Conservation (phyloP, 352 stramenopile genomes). For the Peronospora destructor region DNA sequence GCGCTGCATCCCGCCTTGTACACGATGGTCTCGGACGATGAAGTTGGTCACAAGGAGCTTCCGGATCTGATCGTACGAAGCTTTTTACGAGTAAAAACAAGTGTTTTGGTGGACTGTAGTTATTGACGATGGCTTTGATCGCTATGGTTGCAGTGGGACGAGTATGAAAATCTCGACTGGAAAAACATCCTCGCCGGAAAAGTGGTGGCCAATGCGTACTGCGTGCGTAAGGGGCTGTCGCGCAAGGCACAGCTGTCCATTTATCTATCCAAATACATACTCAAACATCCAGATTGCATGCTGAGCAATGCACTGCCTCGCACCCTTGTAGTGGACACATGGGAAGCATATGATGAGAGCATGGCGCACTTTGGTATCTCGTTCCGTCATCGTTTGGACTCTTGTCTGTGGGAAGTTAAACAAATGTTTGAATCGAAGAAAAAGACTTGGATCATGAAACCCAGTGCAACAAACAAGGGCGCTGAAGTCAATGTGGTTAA, state of each 20-base stretch:
- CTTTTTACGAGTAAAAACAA: neutral
- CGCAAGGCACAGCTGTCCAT: conserved; percentile 66
- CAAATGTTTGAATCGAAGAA: conserved; percentile 38
- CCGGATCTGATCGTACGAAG: conserved; percentile 36
- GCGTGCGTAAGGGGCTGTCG: conserved; percentile 61
- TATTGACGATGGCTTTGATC: conserved; percentile 7
- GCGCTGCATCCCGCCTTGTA: conserved; percentile 43
- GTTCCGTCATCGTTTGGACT: conserved; percentile 50
- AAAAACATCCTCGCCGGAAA: conserved; percentile 44
- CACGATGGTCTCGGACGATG: conserved; percentile 20
- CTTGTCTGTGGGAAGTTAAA: conserved; percentile 49
- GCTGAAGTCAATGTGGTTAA: conserved; percentile 60
- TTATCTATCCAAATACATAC: conserved; percentile 62
- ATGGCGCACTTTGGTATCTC: conserved; percentile 50
- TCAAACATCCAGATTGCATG: conserved; percentile 46
- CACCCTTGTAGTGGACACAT: conserved; percentile 64
- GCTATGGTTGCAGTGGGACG: conserved; percentile 38
- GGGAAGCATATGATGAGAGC: conserved; percentile 58
- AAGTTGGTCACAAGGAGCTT: conserved; percentile 9
- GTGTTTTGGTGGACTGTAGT: conserved; percentile 6
- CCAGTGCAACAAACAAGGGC: conserved; percentile 67
- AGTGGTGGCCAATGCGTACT: conserved; percentile 58
- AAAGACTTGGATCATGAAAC: conserved; percentile 67
- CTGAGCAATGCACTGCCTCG: conserved; percentile 43
- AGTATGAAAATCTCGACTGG: conserved; percentile 65